Conservation (phyloP, 768 basidiomycete genomes). For the Hygrocybe coccinea region DNA sequence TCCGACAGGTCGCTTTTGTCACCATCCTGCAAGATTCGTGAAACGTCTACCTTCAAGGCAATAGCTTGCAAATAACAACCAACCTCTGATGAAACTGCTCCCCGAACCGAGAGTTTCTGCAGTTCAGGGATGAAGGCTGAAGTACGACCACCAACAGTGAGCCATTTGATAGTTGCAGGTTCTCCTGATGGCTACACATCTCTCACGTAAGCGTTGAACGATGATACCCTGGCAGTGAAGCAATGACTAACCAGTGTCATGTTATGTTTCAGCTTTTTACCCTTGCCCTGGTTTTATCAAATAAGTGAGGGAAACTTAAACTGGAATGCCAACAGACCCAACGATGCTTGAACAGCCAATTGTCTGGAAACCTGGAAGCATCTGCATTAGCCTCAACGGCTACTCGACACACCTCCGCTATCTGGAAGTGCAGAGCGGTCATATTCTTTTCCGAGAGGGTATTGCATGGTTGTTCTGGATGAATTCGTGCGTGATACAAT, state of each 20-base stretch:
- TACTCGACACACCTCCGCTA: constrained; percentile 48
- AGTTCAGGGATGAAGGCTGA: constrained; percentile 67
- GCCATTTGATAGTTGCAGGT: constrained; percentile 68
- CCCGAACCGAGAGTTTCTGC: constrained; percentile 37
- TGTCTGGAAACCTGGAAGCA: constrained; percentile 55
- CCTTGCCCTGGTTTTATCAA: constrained; percentile 45
- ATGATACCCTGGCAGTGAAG: neutral
- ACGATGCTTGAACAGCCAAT: constrained; percentile 66
- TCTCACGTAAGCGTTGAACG: neutral
- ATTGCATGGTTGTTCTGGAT: constrained; percentile 65
- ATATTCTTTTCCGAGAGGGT: constrained; percentile 48
- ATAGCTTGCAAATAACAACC: neutral
- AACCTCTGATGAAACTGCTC: constrained; percentile 4
- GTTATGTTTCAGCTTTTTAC: constrained; percentile 45
- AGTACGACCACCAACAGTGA: constrained; percentile 73
- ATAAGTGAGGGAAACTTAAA: constrained; percentile 3
- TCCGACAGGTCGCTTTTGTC: too few relatives aligned
- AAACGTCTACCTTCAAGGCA: neutral
- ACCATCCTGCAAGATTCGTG: too few relatives aligned
- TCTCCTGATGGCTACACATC: constrained; percentile 56
- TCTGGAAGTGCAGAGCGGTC: constrained; percentile 47
- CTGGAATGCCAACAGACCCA: constrained; percentile 43
- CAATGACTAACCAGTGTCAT: constrained; percentile 42
- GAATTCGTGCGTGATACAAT: constrained; percentile 66
- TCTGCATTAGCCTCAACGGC: constrained; percentile 72